A percentile compares a stretch with the other conserved stretches of the same genome.
Evolutionary conservation across 2,329 filamentous ascomycete genomes (phyloP).

Genomic region (Talaromyces sp.): DNA sequence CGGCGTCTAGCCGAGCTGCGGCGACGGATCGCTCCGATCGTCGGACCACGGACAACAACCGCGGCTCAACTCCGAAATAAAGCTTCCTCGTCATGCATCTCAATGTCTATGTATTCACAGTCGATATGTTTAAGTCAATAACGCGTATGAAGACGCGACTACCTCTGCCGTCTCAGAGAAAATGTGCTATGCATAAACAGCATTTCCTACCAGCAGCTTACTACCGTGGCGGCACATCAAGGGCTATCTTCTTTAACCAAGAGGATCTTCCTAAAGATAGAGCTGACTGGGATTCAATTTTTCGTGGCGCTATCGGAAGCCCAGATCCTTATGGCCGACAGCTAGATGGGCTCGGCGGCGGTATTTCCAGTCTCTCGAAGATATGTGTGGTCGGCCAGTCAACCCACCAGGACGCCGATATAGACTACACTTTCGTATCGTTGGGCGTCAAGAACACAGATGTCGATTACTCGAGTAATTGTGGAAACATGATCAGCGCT

Average conservation of each 20-base stretch:
- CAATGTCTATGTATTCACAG: too few species aligned
- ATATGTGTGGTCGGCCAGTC: slow-evolving; percentile 66
- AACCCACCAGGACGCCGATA: slow-evolving; percentile 53
- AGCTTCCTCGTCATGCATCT: too few species aligned
- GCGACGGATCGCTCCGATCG: not conserved
- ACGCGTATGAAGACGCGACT: too few species aligned
- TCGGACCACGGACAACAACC: not conserved
- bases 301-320: slow-evolving; percentile 63
- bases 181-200: not conserved
- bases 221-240: slow-evolving; percentile 71
- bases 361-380: slow-evolving; percentile 70
- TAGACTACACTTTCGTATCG: slow-evolving; percentile 73
- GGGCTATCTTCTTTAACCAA: slow-evolving; percentile 63
- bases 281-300: slow-evolving; percentile 56
- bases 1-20: too few species aligned
- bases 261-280: slow-evolving; percentile 54
- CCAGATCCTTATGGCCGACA: slow-evolving; percentile 69
- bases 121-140: too few species aligned
- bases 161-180: too few species aligned
- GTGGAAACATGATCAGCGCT: slow-evolving; percentile 72
- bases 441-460: slow-evolving; percentile 64
- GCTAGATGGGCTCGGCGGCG: slow-evolving; percentile 71
- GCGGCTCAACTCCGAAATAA: not conserved
- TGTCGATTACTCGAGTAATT: slow-evolving; percentile 71
- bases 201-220: slow-evolving; percentile 56